Conservation (phyloP, 495 filamentous ascomycete genomes). For the Talaromyces stipitatus region DNA sequence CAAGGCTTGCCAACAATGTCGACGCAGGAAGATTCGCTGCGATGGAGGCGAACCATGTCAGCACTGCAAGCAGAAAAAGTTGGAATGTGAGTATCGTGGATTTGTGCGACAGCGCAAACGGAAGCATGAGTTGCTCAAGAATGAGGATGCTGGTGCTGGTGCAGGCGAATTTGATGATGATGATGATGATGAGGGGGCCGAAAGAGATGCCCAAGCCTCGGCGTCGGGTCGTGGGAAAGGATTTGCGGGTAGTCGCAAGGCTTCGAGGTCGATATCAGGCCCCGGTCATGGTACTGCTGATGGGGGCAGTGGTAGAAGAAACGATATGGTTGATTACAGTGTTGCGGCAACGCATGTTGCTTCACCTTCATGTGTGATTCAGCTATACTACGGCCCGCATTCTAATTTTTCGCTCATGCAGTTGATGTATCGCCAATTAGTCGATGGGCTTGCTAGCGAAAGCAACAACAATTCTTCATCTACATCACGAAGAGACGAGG, state of each 20-base stretch:
- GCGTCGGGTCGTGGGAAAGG: background rate
- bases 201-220: background rate
- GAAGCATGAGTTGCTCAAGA: conserved; percentile 17
- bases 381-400: conserved; percentile 39
- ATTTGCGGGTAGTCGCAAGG: background rate
- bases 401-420: conserved; percentile 41
- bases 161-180: background rate
- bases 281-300: background rate
- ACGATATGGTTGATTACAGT: conserved; percentile 22
- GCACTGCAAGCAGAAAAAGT: conserved; percentile 29
- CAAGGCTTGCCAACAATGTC: conserved; percentile 38
- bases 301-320: background rate
- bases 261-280: background rate
- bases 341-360: conserved; percentile 39
- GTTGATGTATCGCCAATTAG: conserved; percentile 33
- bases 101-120: conserved; percentile 32
- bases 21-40: conserved; percentile 38
- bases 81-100: conserved; percentile 31
- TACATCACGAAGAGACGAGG: conserved; percentile 18
- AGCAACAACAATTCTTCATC: conserved; percentile 6
- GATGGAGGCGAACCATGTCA: conserved; percentile 35
- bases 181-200: background rate
- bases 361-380: conserved; percentile 36
- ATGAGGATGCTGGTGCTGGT: background rate
- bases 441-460: conserved; percentile 5